These are phyloP conservation scores for Ogataea wickerhamii DNA, from an alignment of 805 yeast genomes.

Conservation along the genomic window DNA sequence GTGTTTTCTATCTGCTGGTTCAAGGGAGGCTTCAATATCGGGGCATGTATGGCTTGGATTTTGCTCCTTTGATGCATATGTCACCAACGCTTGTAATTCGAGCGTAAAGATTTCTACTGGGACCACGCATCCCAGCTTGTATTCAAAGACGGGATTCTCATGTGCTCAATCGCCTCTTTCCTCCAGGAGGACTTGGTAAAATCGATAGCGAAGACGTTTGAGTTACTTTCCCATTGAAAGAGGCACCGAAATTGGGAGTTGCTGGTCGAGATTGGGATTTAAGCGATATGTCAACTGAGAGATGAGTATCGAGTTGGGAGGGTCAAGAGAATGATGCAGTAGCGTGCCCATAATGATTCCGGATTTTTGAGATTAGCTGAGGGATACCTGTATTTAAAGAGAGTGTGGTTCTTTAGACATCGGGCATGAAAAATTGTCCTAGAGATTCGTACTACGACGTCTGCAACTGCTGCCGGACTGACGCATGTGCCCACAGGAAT, in stretches of 20 bases:
- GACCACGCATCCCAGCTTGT: slow-evolving; percentile 38
- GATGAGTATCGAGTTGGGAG: too few relatives aligned
- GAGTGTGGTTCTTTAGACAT: too few relatives aligned
- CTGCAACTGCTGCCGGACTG: too few relatives aligned
- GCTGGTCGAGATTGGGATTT: slow-evolving; percentile 15
- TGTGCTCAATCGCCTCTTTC: slow-evolving; percentile 34
- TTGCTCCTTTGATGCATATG: slow-evolving; percentile 53
- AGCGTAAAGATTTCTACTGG: slow-evolving; percentile 36
- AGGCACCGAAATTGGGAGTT: slow-evolving; percentile 32
- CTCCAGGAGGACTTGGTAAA: slow-evolving; percentile 30
- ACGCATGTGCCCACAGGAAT: too few relatives aligned
- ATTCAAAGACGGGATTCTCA: too few relatives aligned
- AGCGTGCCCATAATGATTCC: too few relatives aligned
- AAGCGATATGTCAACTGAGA: slow-evolving; percentile 6
- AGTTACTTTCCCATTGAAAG: slow-evolving; percentile 31
- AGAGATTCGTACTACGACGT: too few relatives aligned
- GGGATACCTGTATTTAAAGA: too few relatives aligned
- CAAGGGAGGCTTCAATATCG: slow-evolving; percentile 50
- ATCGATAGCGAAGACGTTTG: slow-evolving; percentile 35
- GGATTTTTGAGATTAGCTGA: too few relatives aligned
- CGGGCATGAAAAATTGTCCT: too few relatives aligned
- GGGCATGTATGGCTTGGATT: slow-evolving; percentile 51
- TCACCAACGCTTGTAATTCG: slow-evolving; percentile 19
- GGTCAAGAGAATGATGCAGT: too few relatives aligned
- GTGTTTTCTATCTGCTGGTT: slow-evolving; percentile 57